These are phyloP conservation scores for Zanthoxylum bungeanum DNA, from an alignment of 345 rosid species.

Conservation along the genomic window DNA sequence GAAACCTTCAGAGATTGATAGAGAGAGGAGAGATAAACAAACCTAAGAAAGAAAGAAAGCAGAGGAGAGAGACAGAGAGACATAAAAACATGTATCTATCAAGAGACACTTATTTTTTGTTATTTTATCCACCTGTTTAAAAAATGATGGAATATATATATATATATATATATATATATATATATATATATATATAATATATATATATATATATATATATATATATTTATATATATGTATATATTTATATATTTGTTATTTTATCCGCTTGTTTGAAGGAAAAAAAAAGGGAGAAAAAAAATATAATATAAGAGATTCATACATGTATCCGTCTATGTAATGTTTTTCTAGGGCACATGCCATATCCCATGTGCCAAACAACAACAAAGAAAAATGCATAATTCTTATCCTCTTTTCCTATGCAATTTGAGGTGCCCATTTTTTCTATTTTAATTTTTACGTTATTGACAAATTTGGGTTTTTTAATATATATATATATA, in stretches of 20 bases:
- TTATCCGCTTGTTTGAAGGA: background rate
- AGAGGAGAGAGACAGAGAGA: conserved; percentile 28
- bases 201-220: too few relatives aligned
- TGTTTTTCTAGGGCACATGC: conserved; percentile 5
- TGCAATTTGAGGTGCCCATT: conserved; percentile 1
- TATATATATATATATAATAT: too few relatives aligned
- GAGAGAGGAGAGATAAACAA: conserved; percentile 41
- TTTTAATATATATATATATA: too few relatives aligned
- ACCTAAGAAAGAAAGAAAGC: conserved; percentile 23
- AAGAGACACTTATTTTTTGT: background rate
- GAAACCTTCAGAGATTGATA: conserved; percentile 39
- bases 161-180: too few relatives aligned
- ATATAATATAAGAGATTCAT: background rate
- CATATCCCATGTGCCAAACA: conserved; percentile 11
- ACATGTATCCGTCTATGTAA: background rate
- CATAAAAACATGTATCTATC: conserved; percentile 31
- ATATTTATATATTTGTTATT: too few relatives aligned
- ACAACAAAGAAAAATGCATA: background rate
- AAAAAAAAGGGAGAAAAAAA: background rate
- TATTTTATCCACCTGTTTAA: background rate
- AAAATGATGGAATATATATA: too few relatives aligned
- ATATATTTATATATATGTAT: too few relatives aligned
- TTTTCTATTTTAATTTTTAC: background rate
- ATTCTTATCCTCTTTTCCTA: conserved; percentile 7
- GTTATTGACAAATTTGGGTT: background rate